Conservation (phyloP, 192 early-diverging fungal species). For the Coemansia pectinata region DNA sequence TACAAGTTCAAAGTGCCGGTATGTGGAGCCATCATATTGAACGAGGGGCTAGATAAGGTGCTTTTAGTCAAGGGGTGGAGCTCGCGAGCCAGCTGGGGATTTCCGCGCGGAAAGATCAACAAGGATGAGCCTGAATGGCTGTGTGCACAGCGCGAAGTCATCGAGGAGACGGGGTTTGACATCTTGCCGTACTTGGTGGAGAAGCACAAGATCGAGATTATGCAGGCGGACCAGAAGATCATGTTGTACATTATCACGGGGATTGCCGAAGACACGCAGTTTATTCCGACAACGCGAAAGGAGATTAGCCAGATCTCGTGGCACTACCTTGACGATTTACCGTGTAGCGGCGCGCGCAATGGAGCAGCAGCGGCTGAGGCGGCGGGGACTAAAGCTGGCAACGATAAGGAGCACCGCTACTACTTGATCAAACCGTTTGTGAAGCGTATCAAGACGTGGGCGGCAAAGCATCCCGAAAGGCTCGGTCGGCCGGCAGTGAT, state of each 20-base stretch:
- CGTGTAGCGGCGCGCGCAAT: slow-evolving; percentile 27
- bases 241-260: slow-evolving; percentile 89
- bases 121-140: slow-evolving; percentile 85
- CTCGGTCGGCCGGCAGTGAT: slow-evolving; percentile 21
- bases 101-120: slow-evolving; percentile 99
- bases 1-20: slow-evolving; percentile 97
- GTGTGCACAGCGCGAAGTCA: slow-evolving; percentile 92
- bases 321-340: slow-evolving; percentile 67
- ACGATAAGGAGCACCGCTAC: slow-evolving; percentile 60
- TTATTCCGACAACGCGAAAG: slow-evolving; percentile 83
- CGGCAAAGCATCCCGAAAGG: slow-evolving; percentile 33
- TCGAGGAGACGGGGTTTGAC: slow-evolving; percentile 96
- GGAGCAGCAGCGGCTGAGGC: slow-evolving; percentile 43
- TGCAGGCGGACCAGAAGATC: slow-evolving; percentile 87
- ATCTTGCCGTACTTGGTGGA: slow-evolving; percentile 66
- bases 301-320: slow-evolving; percentile 89
- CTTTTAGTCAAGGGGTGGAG: slow-evolving; percentile 95
- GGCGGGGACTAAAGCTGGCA: slow-evolving; percentile 8
- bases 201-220: slow-evolving; percentile 84
- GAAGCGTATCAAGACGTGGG: slow-evolving; percentile 51
- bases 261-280: slow-evolving; percentile 77
- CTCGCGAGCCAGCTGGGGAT: slow-evolving; percentile 90
- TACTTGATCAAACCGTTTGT: slow-evolving; percentile 77
- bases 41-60: slow-evolving; percentile 69
- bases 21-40: slow-evolving; percentile 96